Evolutionary conservation across 305 asterid genomes (phyloP).

Genomic region (Fraxinus sp.): DNA sequence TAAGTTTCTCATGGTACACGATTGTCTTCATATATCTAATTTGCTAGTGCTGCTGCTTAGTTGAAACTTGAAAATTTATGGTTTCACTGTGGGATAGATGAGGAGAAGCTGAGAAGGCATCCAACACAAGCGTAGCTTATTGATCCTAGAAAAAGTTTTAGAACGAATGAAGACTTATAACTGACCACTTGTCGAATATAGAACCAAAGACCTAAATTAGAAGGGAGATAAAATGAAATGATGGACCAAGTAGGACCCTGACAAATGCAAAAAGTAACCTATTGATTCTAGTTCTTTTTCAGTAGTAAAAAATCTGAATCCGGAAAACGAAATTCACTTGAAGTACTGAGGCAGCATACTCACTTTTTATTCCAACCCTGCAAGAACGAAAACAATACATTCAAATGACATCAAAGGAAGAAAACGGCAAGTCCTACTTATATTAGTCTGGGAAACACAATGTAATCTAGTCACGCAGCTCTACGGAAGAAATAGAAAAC

Average conservation of each 20-base stretch:
- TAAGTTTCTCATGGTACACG: not conserved
- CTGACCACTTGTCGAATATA: not conserved
- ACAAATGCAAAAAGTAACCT: slow-evolving; percentile 3
- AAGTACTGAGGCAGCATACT: slow-evolving; percentile 38
- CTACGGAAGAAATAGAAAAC: not conserved
- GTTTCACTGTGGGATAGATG: not conserved
- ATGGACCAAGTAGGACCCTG: slow-evolving; percentile 21
- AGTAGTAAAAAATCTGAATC: slow-evolving; percentile 9
- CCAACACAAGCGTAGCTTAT: not conserved
- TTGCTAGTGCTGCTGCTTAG: not conserved
- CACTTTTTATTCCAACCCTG: slow-evolving; percentile 99
- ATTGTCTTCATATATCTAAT: not conserved
- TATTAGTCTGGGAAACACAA: not conserved
- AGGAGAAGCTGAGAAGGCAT: not conserved
- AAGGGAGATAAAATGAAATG: not conserved
- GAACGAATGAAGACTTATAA: not conserved
- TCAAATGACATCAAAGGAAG: slow-evolving; percentile 11
- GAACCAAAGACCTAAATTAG: not conserved
- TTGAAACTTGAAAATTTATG: not conserved
- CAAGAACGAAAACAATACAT: slow-evolving; percentile 30
- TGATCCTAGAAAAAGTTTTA: not conserved
- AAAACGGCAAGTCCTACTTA: slow-evolving; percentile 13
- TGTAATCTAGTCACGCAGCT: not conserved
- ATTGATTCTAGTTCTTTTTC: slow-evolving; percentile 13
- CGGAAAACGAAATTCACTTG: slow-evolving; percentile 20